Evolutionary conservation across 2,329 filamentous ascomycete species (phyloP), one percentile per base, ranked within the genome.

Genomic region (Calonectria multiphialidica): DNA sequence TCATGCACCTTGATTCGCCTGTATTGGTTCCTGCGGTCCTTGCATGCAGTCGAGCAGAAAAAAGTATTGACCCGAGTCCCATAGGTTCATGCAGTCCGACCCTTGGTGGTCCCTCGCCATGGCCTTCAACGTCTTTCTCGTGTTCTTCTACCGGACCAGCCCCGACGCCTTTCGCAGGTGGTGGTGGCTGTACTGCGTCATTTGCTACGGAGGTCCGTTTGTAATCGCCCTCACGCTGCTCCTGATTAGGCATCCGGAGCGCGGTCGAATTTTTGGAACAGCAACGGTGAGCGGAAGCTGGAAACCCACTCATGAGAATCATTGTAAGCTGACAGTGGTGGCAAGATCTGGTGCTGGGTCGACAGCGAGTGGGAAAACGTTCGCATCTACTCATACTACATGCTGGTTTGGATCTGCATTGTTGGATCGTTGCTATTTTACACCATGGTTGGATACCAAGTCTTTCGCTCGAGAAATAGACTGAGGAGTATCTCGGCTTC

Each of bases 91-190:
- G 90, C 92, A 93, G 75, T 93, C 92, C 6, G 93, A 95, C 82
- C 91, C 92, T 0, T 89, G 93, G 84, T 95, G 92, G 93, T 94
- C 93, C 0, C 89, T 95, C 66, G 93, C 93, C 74, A 96, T 97
- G 94, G 93, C 94, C 3, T 87, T 93, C 80, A 97, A 96, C 79
- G 94, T 96, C 73, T 94, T 93, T 78, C 88, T 96, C 64, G 90
- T 91, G 71, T 91, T 91, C 80, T 91, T 91, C 82, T 88, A 88
- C 75, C 86, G 88, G n/a, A 87, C 88, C 59, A 90, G 86, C 57
- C 89, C 90, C 0, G 92, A 92, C 9, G 92, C 93, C 64, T 95
- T 95, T 79, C 88, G 90, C n/a, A 89, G 89, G 57, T 93, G 93
- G 81, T 89, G 93, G 78, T 94, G 92, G 88, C 87, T 91, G 61